Evolutionary conservation across 768 basidiomycete species (phyloP).

Genomic region (Nevesoporus exiguus): DNA sequence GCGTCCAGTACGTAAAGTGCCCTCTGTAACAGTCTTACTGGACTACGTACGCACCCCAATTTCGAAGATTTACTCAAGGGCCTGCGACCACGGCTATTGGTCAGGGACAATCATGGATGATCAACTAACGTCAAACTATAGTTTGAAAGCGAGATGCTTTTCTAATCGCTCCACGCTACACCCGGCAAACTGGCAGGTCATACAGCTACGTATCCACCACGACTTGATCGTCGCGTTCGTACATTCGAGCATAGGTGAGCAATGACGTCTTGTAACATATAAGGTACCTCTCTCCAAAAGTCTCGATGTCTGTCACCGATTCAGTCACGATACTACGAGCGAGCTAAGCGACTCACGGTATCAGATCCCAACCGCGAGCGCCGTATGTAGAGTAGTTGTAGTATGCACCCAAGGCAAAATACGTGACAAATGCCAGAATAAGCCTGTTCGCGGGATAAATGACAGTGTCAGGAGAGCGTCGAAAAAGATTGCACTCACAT

Average conservation of each 20-base stretch:
- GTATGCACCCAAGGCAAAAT: constrained; percentile 78
- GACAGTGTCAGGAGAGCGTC: constrained; percentile 6
- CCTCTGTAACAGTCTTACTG: too few species aligned
- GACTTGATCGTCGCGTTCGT: constrained; percentile 60
- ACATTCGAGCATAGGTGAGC: constrained; percentile 74
- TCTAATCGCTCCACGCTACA: not conserved
- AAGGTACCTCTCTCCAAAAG: constrained; percentile 88
- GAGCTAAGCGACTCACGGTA: constrained; percentile 60
- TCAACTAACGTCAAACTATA: constrained; percentile 7
- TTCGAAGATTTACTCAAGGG: not conserved
- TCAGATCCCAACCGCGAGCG: constrained; percentile 74
- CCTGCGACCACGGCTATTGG: not conserved
- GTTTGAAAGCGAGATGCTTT: constrained; percentile 1
- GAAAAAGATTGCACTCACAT: constrained; percentile 49
- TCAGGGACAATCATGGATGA: constrained; percentile 3
- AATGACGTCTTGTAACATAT: constrained; percentile 75
- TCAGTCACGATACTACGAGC: constrained; percentile 2
- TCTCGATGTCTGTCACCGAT: constrained; percentile 64
- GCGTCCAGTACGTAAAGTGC: constrained; percentile 14
- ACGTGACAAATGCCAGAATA: constrained; percentile 60
- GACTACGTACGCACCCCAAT: too few species aligned
- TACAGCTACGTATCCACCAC: constrained; percentile 77
- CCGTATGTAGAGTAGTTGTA: constrained; percentile 89
- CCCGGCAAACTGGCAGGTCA: constrained; percentile 34
- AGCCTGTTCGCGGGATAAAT: constrained; percentile 41